Evolutionary conservation across 768 basidiomycete genomes (phyloP).

Genomic region (Kwoniella newhampshirensis): DNA sequence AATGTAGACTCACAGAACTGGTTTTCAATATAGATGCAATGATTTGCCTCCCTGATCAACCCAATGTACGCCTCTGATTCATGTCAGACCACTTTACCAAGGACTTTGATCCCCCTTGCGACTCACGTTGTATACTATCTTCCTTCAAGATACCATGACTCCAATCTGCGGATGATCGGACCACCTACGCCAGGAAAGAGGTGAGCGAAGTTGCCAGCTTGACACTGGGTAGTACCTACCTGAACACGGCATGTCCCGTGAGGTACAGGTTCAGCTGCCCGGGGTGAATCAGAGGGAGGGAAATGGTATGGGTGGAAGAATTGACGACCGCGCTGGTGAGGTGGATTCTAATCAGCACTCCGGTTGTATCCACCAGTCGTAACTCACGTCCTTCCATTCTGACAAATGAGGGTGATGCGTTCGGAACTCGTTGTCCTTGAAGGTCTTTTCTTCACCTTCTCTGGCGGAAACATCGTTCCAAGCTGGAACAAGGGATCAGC

Average conservation of each 20-base stretch:
- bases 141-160: constrained; percentile 87
- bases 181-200: constrained; percentile 63
- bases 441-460: constrained; percentile 31
- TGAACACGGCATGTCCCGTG: constrained; percentile 43
- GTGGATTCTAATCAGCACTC: neutral
- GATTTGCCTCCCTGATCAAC: constrained; percentile 76
- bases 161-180: constrained; percentile 89
- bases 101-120: neutral
- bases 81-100: neutral
- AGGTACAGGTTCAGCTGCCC: constrained; percentile 48
- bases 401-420: constrained; percentile 52
- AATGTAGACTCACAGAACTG: constrained; percentile 50
- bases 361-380: neutral
- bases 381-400: constrained; percentile 46
- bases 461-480: constrained; percentile 43
- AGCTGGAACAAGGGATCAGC: constrained; percentile 24
- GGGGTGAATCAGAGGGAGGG: constrained; percentile 43
- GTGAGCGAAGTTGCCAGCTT: constrained; percentile 47
- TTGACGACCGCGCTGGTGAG: constrained; percentile 33
- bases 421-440: constrained; percentile 43
- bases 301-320: constrained; percentile 53
- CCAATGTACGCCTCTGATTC: constrained; percentile 62
- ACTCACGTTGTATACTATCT: constrained; percentile 71
- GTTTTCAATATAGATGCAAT: constrained; percentile 84
- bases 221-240: too few relatives aligned